phyloP scores from a whole-genome alignment of 768 basidiomycete genomes.

The Boletus sp. region DNA sequence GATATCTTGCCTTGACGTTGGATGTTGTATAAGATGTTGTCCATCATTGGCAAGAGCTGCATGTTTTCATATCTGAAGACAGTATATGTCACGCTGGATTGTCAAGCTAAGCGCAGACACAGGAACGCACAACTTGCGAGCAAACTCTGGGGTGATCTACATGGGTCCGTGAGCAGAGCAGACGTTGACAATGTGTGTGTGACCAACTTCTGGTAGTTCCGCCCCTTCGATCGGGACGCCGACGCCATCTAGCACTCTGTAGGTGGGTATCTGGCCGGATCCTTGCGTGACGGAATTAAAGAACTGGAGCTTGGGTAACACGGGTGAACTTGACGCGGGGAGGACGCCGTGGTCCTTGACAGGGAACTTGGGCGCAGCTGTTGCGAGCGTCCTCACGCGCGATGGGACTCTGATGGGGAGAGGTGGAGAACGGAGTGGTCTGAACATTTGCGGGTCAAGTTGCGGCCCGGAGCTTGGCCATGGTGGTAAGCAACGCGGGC shows the following conservation, averaged over 20 bases:
- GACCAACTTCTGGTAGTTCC: slow-evolving; percentile 67
- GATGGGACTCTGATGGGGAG: neutral
- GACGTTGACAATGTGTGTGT: neutral
- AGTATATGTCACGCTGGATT: neutral
- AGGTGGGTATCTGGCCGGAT: slow-evolving; percentile 75
- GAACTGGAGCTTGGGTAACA: slow-evolving; percentile 70
- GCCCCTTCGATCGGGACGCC: slow-evolving; percentile 75
- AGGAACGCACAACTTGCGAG: slow-evolving; percentile 54
- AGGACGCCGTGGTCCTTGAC: slow-evolving; percentile 33
- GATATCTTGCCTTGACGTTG: slow-evolving; percentile 93
- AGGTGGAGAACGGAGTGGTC: neutral
- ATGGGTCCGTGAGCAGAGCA: slow-evolving; percentile 6
- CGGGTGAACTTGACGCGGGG: slow-evolving; percentile 52
- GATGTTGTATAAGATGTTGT: slow-evolving; percentile 87
- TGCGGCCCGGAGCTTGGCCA: slow-evolving; percentile 23
- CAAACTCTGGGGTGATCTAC: slow-evolving; percentile 68
- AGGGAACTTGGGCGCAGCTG: slow-evolving; percentile 13
- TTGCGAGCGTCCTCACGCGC: slow-evolving; percentile 15
- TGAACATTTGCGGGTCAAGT: slow-evolving; percentile 16
- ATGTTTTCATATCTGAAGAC: slow-evolving; percentile 67
- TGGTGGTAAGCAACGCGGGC: neutral
- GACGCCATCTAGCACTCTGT: slow-evolving; percentile 78
- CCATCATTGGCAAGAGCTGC: slow-evolving; percentile 77
- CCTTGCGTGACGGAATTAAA: slow-evolving; percentile 73
- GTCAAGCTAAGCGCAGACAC: neutral